Evolutionary conservation across 768 basidiomycete species (phyloP).

Genomic region (Boletus patriciae): DNA sequence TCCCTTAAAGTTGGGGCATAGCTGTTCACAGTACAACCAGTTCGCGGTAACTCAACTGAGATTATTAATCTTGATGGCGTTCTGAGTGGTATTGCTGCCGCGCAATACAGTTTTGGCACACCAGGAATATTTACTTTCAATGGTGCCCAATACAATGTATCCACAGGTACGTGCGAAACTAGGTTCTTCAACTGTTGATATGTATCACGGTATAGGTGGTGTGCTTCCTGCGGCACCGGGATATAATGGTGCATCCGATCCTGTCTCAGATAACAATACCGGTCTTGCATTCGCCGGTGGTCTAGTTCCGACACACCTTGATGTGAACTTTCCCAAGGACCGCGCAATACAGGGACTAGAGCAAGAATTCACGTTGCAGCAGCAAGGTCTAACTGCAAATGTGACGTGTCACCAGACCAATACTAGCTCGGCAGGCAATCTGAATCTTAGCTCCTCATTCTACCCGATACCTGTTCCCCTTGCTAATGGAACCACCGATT

Average conservation of each 20-base stretch:
- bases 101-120: slow-evolving; percentile 6
- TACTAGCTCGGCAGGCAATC: background rate
- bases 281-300: slow-evolving; percentile 2
- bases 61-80: slow-evolving; percentile 8
- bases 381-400: slow-evolving; percentile 22
- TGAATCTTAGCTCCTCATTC: background rate
- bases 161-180: slow-evolving; percentile 5
- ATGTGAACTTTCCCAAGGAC: background rate
- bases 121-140: slow-evolving; percentile 17
- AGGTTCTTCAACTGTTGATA: background rate
- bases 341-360: background rate
- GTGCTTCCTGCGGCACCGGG: slow-evolving; percentile 4
- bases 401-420: background rate
- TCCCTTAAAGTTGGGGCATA: background rate
- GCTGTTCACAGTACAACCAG: background rate
- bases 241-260: background rate
- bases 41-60: slow-evolving; percentile 14
- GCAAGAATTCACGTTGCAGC: background rate
- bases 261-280: background rate
- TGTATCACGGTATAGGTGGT: background rate
- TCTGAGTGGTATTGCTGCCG: slow-evolving; percentile 18
- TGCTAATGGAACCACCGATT: slow-evolving; percentile 1
- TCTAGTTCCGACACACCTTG: slow-evolving; percentile 1
- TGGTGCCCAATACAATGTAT: slow-evolving; percentile 17
- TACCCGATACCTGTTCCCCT: background rate